phyloP scores from a whole-genome alignment of 116 monocot genomes.

The Zostera marina region DNA sequence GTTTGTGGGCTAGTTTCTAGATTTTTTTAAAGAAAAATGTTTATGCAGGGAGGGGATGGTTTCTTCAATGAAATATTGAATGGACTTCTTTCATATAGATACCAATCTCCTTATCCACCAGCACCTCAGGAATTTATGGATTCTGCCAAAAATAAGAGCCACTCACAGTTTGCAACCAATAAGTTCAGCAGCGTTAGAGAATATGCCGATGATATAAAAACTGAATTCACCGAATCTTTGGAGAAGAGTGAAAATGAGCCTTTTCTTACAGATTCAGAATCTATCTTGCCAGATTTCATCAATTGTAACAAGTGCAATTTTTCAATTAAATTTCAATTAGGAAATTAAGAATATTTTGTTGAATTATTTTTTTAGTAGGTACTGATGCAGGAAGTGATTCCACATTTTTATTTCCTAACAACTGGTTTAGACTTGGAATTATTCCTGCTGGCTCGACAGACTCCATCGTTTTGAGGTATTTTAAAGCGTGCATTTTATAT shows the following conservation, averaged over 20 bases:
- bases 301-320: conserved; percentile 16
- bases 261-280: conserved; percentile 41
- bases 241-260: conserved; percentile 51
- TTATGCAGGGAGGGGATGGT: conserved; percentile 77
- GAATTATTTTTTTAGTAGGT: background rate
- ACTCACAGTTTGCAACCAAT: conserved; percentile 9
- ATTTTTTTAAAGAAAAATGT: background rate
- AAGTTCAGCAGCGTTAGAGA: conserved; percentile 1
- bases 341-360: background rate
- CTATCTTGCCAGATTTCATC: conserved; percentile 10
- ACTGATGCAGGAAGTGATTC: conserved; percentile 32
- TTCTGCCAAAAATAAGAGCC: conserved; percentile 5
- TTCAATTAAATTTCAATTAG: background rate
- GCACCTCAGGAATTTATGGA: conserved; percentile 17
- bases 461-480: conserved; percentile 79
- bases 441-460: conserved; percentile 92
- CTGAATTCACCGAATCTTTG: conserved; percentile 9
- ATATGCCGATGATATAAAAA: conserved; percentile 13
- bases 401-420: conserved; percentile 53
- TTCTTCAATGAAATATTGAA: conserved; percentile 91
- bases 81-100: conserved; percentile 64
- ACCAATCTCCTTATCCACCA: conserved; percentile 40
- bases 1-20: background rate
- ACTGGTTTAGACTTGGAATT: conserved; percentile 75
- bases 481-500: background rate